Evolutionary conservation across 2,329 filamentous ascomycete species (phyloP), one percentile per base, ranked within the genome.

Genomic region (Colletotrichum plurivorum): DNA sequence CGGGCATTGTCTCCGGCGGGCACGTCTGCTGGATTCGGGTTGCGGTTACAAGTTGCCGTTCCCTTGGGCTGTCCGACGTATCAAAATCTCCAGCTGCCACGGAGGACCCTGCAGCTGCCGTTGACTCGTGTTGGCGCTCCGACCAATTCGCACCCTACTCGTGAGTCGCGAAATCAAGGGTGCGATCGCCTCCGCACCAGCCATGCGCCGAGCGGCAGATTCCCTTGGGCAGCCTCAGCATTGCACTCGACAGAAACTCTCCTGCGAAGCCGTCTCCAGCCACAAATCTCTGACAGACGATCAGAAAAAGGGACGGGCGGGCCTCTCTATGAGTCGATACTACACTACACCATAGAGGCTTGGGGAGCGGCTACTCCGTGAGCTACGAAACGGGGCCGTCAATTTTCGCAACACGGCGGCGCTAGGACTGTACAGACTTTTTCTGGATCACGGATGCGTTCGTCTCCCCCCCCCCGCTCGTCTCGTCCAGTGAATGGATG

Each of bases 401-500:
- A 25, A n/a, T 51, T 22, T 46, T 51, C 41, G 51, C 31, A 27
- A 43, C 41, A 48, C 41, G 31, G 43, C 53, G 53, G 43, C 53
- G 53, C 54, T 68, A 53, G n/a, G 60, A 64, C 48, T 59, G 20
- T 41, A 65, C 55, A 55, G 43, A 56, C 62, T 69, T 61, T 60
- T 66, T 49, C 62, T 66, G 62, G 54, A 65, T 41, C 62, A 66
- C 51, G 25, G 62, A 60, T 54, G 62, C 51, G 62, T 66, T 69
- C 66, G 31, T 69, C 66, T 52, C 55, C 62, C 63, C 61, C 55
- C 20, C 20, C 20, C 52, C 31, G 51, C 62, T 69, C 55, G 51
- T 69, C 55, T 60, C 45, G 51, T 66, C 43, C 62, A 51, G 55
- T 48, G 49, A 60, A 55, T 25, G 61, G 61, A 58, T 20, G 58